Conservation (phyloP, 2,329 filamentous ascomycete species). For the Stylonectria norvegica region DNA sequence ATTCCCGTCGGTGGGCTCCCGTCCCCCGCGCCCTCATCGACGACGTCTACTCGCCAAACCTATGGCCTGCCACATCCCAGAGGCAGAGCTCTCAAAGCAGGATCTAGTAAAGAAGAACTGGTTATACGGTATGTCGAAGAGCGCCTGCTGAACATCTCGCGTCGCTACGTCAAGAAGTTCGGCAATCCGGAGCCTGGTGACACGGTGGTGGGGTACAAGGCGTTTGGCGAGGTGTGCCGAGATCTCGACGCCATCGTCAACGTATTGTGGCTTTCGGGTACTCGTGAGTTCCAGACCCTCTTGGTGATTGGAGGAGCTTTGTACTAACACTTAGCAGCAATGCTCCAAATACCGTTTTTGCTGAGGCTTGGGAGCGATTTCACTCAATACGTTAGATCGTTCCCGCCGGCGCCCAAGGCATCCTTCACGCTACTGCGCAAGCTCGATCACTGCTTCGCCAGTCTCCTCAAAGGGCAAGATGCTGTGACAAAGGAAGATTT, state of each 20-base stretch:
- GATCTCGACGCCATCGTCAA: slow-evolving; percentile 75
- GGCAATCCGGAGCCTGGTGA: slow-evolving; percentile 44
- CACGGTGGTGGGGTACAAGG: slow-evolving; percentile 51
- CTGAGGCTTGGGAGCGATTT: slow-evolving; percentile 73
- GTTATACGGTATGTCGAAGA: slow-evolving; percentile 56
- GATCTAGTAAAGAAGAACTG: slow-evolving; percentile 58
- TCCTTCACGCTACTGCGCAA: slow-evolving; percentile 73
- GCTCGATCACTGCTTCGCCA: slow-evolving; percentile 79
- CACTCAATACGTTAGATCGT: slow-evolving; percentile 68
- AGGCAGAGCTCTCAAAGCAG: slow-evolving; percentile 48
- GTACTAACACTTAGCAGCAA: slow-evolving; percentile 15
- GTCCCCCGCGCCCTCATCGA: slow-evolving; percentile 52
- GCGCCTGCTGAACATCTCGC: slow-evolving; percentile 50
- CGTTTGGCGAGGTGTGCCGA: slow-evolving; percentile 65
- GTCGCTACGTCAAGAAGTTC: slow-evolving; percentile 60
- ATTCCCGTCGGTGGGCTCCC: slow-evolving; percentile 44
- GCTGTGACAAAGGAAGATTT: slow-evolving; percentile 61
- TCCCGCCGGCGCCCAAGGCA: slow-evolving; percentile 57
- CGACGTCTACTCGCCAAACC: slow-evolving; percentile 39
- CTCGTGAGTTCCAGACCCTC: slow-evolving; percentile 55
- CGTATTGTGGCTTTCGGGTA: slow-evolving; percentile 82
- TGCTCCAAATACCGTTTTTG: slow-evolving; percentile 77
- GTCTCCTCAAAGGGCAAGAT: slow-evolving; percentile 66
- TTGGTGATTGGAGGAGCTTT: neutral
- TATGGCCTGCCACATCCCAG: slow-evolving; percentile 54